Evolutionary conservation across 352 stramenopile species (phyloP).

Genomic region (Phytophthora pistaciae): DNA sequence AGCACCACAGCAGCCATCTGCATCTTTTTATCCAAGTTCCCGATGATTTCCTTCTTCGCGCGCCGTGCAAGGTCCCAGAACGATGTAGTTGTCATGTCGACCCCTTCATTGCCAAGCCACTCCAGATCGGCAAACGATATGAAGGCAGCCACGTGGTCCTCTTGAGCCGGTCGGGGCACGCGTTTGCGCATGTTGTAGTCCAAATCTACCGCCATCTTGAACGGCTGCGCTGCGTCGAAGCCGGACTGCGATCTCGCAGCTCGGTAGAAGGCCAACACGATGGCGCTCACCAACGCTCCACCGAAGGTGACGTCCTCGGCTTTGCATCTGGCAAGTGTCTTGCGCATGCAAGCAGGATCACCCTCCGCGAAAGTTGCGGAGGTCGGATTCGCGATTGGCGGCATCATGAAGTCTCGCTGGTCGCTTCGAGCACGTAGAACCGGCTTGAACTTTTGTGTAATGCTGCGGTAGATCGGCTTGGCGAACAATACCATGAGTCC

Average conservation of each 20-base stretch:
- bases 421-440: constrained; percentile 27
- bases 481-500: constrained; percentile 12
- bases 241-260: constrained; percentile 10
- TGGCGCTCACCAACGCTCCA: constrained; percentile 36
- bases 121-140: constrained; percentile 29
- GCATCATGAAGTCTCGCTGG: constrained; percentile 40
- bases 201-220: constrained; percentile 45
- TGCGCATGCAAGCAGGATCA: constrained; percentile 23
- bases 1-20: constrained; percentile 16
- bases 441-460: constrained; percentile 29
- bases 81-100: constrained; percentile 26
- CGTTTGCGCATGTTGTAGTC: constrained; percentile 59
- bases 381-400: constrained; percentile 27
- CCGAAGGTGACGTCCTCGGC: constrained; percentile 44
- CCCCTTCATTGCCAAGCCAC: constrained; percentile 23
- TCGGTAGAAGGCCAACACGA: constrained; percentile 33
- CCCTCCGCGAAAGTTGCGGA: constrained; percentile 40
- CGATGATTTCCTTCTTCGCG: constrained; percentile 35
- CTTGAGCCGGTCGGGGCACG: constrained; percentile 27
- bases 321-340: constrained; percentile 35
- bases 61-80: constrained; percentile 58
- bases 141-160: constrained; percentile 43
- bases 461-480: constrained; percentile 23
- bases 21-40: constrained; percentile 22
- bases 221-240: constrained; percentile 27